Conservation (phyloP, 768 basidiomycete genomes). For the Macrolepiota albuminosa region DNA sequence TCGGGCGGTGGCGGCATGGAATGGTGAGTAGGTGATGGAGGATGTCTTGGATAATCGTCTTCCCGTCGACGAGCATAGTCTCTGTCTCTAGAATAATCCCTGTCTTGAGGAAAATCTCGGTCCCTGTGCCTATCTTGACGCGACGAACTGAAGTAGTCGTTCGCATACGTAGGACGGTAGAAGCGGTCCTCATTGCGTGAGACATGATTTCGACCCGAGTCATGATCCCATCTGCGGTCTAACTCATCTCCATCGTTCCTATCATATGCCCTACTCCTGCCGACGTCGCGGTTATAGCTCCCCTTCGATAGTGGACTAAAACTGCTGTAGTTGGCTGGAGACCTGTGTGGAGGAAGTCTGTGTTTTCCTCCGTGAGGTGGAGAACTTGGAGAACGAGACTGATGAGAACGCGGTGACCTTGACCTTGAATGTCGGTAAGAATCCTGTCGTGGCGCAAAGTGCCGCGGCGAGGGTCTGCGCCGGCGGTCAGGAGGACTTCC, state of each 20-base stretch:
- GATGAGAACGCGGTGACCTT: constrained; percentile 22
- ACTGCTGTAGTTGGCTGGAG: constrained; percentile 19
- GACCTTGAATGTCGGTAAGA: constrained; percentile 21
- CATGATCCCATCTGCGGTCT: constrained; percentile 21
- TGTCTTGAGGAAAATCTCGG: neutral
- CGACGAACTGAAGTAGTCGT: constrained; percentile 23
- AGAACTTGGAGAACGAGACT: constrained; percentile 32
- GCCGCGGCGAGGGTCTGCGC: constrained; percentile 14
- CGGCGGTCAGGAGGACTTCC: constrained; percentile 19
- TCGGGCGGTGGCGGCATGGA: constrained; percentile 17
- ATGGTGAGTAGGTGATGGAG: constrained; percentile 17
- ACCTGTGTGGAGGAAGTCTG: constrained; percentile 34
- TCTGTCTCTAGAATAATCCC: neutral
- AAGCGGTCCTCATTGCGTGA: constrained; percentile 18
- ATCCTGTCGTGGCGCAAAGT: constrained; percentile 19
- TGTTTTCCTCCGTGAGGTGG: constrained; percentile 32
- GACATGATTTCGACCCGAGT: constrained; percentile 16
- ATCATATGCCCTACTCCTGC: constrained; percentile 27
- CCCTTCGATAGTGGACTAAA: constrained; percentile 35
- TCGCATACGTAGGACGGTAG: constrained; percentile 19
- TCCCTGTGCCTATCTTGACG: constrained; percentile 22
- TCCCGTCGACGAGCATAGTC: constrained; percentile 19
- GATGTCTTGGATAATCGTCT: constrained; percentile 19
- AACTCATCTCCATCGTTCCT: constrained; percentile 25
- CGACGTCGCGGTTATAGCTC: constrained; percentile 28